A percentile compares a stretch with the other conserved stretches of the same genome.
These are phyloP conservation scores for Tolypocladium capitatum DNA, from an alignment of 2,329 filamentous ascomycete species.

Conservation along the genomic window DNA sequence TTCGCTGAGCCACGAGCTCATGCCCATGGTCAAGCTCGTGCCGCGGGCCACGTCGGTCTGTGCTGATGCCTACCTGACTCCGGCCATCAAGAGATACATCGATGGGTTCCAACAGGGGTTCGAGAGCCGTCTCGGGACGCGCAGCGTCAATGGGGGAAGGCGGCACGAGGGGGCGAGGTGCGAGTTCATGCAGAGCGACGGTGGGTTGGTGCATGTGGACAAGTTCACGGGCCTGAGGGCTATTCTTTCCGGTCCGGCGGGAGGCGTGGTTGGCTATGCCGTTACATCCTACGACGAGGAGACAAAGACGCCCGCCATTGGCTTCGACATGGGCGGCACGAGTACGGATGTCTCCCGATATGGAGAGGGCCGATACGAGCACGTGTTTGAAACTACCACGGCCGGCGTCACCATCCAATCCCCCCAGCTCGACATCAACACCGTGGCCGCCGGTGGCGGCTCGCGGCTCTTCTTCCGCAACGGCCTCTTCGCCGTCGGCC, in stretches of 20 bases:
- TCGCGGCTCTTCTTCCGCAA: conserved; percentile 58
- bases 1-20: conserved; percentile 22
- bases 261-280: conserved; percentile 64
- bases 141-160: conserved; percentile 21
- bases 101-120: conserved; percentile 23
- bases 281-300: conserved; percentile 57
- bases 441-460: conserved; percentile 63
- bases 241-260: conserved; percentile 61
- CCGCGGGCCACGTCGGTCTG: conserved; percentile 27
- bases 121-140: conserved; percentile 18
- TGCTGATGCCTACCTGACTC: conserved; percentile 30
- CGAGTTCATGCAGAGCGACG: conserved; percentile 59
- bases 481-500: conserved; percentile 59
- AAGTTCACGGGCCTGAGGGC: conserved; percentile 56
- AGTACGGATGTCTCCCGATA: conserved; percentile 64
- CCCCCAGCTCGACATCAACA: conserved; percentile 72
- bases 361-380: conserved; percentile 26
- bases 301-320: conserved; percentile 57
- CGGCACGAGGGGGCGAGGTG: conserved; percentile 49
- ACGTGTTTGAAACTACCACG: conserved; percentile 59
- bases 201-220: conserved; percentile 38
- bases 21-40: conserved; percentile 30
- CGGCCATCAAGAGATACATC: conserved; percentile 22
- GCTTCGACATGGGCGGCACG: conserved; percentile 63
- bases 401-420: conserved; percentile 68